Percentiles rank a stretch among this genome's conserved stretches.
Conservation (phyloP, 768 basidiomycete genomes). For the Lactifluus piperatus region DNA sequence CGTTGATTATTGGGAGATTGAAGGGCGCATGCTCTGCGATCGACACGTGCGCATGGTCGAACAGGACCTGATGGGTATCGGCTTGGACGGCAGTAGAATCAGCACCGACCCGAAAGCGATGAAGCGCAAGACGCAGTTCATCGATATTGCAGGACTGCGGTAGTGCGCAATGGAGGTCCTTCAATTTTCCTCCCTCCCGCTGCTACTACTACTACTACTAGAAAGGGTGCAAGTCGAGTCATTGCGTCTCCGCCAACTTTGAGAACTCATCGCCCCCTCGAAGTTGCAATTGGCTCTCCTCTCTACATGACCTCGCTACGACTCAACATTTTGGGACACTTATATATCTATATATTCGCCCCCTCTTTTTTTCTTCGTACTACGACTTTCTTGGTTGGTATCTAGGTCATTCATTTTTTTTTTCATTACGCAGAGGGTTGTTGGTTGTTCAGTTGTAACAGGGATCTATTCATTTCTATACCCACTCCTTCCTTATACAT, state of each 20-base stretch:
- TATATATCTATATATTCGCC: background rate
- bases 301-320: background rate
- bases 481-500: background rate
- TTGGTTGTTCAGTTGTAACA: background rate
- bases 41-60: slow-evolving; percentile 45
- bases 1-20: slow-evolving; percentile 87
- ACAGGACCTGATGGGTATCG: slow-evolving; percentile 20
- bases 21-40: slow-evolving; percentile 81
- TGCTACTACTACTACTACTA: background rate
- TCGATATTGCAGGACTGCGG: slow-evolving; percentile 44
- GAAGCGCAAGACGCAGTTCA: slow-evolving; percentile 75
- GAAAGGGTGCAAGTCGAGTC: too few species aligned
- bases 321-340: background rate
- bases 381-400: background rate
- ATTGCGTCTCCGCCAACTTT: background rate
- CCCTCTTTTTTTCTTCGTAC: background rate
- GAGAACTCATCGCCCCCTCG: background rate
- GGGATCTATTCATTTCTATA: background rate
- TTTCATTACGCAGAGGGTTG: background rate
- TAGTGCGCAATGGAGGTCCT: background rate
- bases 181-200: too few species aligned
- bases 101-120: slow-evolving; percentile 41
- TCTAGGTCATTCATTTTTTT: background rate
- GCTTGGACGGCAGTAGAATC: slow-evolving; percentile 14
- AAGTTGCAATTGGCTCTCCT: background rate